phyloP scores from a whole-genome alignment of 2,329 filamentous ascomycete species.

The Ophiostoma pallidulum region DNA sequence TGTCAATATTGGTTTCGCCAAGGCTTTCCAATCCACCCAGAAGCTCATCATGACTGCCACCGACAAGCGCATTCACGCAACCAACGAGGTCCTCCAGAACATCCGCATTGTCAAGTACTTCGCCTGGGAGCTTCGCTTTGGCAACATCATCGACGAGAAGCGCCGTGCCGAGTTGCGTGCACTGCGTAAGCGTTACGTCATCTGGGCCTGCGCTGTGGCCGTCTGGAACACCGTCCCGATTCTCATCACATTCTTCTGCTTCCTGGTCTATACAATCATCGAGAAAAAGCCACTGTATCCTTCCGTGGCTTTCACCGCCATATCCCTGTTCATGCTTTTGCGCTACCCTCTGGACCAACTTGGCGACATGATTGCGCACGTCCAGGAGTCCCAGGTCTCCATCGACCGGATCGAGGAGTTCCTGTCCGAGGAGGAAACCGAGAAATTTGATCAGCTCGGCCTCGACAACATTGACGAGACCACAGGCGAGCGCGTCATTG shows the following conservation, averaged over 20 bases:
- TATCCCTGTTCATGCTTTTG: constrained; percentile 90
- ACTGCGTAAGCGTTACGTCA: constrained; percentile 71
- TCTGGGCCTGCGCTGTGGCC: constrained; percentile 87
- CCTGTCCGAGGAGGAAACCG: constrained; percentile 84
- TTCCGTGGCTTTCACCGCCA: constrained; percentile 88
- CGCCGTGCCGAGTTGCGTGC: constrained; percentile 67
- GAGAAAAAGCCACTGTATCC: constrained; percentile 85
- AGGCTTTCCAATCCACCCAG: constrained; percentile 75
- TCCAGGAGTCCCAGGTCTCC: constrained; percentile 94
- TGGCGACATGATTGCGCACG: constrained; percentile 97
- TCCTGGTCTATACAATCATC: constrained; percentile 82
- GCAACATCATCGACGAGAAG: constrained; percentile 80
- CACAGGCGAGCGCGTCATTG: constrained; percentile 64
- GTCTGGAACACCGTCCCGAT: constrained; percentile 96
- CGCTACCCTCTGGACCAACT: constrained; percentile 90
- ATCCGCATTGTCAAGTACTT: constrained; percentile 99
- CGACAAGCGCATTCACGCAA: constrained; percentile 90
- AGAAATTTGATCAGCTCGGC: constrained; percentile 82
- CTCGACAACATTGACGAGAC: constrained; percentile 60
- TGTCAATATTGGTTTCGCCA: constrained; percentile 80
- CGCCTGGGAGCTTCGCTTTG: constrained; percentile 91
- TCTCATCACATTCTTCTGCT: constrained; percentile 92
- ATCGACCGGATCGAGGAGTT: constrained; percentile 96
- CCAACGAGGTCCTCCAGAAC: constrained; percentile 93
- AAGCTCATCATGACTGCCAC: constrained; percentile 88